phyloP scores from a whole-genome alignment of 2,329 filamentous ascomycete species.

The Cladosporium sphaerospermum region DNA sequence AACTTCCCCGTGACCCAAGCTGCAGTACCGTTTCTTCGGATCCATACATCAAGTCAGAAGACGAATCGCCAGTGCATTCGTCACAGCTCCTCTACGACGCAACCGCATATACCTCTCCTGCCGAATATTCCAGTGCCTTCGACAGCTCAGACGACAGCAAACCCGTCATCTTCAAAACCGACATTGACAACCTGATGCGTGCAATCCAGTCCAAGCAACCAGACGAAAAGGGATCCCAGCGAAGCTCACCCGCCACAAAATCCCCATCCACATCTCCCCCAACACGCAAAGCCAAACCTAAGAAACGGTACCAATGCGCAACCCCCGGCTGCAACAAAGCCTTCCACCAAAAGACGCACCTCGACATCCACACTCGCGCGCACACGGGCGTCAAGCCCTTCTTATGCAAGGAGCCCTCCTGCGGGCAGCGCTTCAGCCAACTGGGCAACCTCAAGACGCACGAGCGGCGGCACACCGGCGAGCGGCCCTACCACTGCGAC shows the following conservation, averaged over 20 bases:
- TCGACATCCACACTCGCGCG: conserved; percentile 80
- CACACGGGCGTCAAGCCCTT: conserved; percentile 91
- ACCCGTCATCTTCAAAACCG: conserved; percentile 62
- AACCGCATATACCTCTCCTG: conserved; percentile 23
- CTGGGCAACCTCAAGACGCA: conserved; percentile 91
- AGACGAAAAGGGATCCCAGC: conserved; percentile 7
- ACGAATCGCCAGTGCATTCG: conserved; percentile 35
- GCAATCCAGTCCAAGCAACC: conserved; percentile 58
- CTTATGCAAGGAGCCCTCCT: conserved; percentile 69
- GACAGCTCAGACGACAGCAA: conserved; percentile 34
- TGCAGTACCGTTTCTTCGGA: conserved; percentile 18
- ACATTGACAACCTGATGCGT: conserved; percentile 83
- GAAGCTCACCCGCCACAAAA: background rate
- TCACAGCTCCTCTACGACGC: conserved; percentile 34
- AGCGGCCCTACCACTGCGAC: conserved; percentile 75
- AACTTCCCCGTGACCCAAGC: conserved; percentile 1
- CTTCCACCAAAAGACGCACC: conserved; percentile 87
- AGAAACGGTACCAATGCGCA: conserved; percentile 68
- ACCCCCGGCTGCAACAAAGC: conserved; percentile 70
- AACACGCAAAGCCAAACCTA: conserved; percentile 26
- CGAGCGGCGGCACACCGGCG: conserved; percentile 78
- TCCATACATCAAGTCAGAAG: conserved; percentile 40
- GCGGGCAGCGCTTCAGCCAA: conserved; percentile 78
- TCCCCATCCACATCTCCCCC: background rate
- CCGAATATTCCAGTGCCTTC: conserved; percentile 40